Percentiles rank a stretch among this genome's conserved stretches.
Evolutionary conservation across 805 yeast species (phyloP).

Genomic region (Starmera amethionina): DNA sequence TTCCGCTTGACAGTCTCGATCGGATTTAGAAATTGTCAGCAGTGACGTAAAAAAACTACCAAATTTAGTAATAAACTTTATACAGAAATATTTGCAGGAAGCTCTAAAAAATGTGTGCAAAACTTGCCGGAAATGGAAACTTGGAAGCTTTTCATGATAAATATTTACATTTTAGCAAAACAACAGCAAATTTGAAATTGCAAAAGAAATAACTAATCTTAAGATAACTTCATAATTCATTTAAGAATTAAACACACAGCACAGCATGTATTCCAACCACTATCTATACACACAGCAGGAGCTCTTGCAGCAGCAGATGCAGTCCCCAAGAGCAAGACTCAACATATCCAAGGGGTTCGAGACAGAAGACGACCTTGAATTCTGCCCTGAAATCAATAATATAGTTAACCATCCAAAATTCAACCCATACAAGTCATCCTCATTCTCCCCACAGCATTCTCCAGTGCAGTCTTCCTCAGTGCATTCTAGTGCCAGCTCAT

Average conservation of each 20-base stretch:
- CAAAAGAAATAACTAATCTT: too few relatives aligned
- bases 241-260: background rate
- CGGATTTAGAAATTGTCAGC: too few relatives aligned
- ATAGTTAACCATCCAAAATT: conserved; percentile 34
- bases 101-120: too few relatives aligned
- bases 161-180: too few relatives aligned
- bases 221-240: too few relatives aligned
- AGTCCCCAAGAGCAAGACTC: conserved; percentile 42
- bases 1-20: too few relatives aligned
- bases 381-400: conserved; percentile 43
- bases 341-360: conserved; percentile 53
- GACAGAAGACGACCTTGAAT: conserved; percentile 52
- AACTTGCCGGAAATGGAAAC: too few relatives aligned
- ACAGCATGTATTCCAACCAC: conserved; percentile 1
- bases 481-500: too few relatives aligned
- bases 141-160: too few relatives aligned
- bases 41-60: background rate
- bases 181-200: too few relatives aligned
- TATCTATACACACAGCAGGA: too few relatives aligned
- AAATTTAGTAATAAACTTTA: background rate
- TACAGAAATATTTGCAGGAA: background rate
- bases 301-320: too few relatives aligned
- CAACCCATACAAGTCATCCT: conserved; percentile 58
- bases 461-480: conserved; percentile 16
- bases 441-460: conserved; percentile 44